phyloP scores from a whole-genome alignment of 331 rosid species.

The Malus hybrid region DNA sequence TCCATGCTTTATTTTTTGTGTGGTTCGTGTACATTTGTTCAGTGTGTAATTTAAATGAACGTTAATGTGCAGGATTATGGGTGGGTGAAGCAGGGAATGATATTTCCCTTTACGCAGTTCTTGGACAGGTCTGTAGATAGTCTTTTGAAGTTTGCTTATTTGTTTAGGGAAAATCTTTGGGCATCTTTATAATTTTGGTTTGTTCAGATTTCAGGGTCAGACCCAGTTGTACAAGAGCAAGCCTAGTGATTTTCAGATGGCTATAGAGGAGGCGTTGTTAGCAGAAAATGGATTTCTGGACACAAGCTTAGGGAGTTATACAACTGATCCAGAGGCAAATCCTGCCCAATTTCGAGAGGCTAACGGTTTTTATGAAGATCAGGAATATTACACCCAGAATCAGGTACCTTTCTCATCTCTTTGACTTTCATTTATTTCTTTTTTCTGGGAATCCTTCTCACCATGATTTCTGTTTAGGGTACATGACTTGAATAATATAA shows the following conservation, averaged over 20 bases:
- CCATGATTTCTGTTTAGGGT: not conserved
- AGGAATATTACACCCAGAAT: constrained; percentile 35
- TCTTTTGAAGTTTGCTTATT: not conserved
- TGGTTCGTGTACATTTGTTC: not conserved
- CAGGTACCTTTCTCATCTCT: constrained; percentile 24
- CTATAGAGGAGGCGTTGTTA: constrained; percentile 85
- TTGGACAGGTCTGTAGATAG: constrained; percentile 58
- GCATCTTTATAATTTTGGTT: constrained; percentile 1
- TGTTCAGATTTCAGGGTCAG: constrained; percentile 85
- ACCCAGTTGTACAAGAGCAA: constrained; percentile 84
- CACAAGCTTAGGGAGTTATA: constrained; percentile 29
- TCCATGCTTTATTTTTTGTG: not conserved
- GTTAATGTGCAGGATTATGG: constrained; percentile 76
- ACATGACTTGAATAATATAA: not conserved
- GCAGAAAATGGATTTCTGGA: constrained; percentile 65
- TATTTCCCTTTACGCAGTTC: constrained; percentile 69
- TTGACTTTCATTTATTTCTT: not conserved
- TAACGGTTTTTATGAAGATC: constrained; percentile 36
- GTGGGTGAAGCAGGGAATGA: constrained; percentile 96
- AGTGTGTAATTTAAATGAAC: constrained; percentile 8
- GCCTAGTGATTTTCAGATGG: constrained; percentile 77
- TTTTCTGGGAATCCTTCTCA: not conserved
- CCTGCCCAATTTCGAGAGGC: constrained; percentile 30
- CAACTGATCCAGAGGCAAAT: constrained; percentile 24
- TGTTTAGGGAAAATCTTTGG: not conserved